Percentiles rank a stretch among this genome's conserved stretches.
phyloP scores from a whole-genome alignment of 2,329 filamentous ascomycete genomes.

The Calonectria montana region DNA sequence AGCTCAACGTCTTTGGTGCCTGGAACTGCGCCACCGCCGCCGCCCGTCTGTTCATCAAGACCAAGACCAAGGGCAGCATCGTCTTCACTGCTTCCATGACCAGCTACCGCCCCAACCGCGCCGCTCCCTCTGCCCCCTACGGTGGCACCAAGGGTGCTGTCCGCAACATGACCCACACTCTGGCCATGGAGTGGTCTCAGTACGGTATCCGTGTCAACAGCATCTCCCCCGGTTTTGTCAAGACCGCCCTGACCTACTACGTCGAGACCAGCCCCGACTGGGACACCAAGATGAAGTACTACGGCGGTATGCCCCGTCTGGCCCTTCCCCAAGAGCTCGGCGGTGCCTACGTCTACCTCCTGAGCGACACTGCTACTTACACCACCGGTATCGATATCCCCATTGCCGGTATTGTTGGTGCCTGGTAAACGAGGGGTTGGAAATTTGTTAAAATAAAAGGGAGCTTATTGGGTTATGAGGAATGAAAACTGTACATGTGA shows the following conservation, averaged over 20 bases:
- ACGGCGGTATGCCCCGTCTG: conserved; percentile 66
- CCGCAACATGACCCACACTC: conserved; percentile 52
- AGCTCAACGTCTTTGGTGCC: conserved; percentile 51
- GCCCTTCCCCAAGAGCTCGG: conserved; percentile 65
- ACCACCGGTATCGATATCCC: conserved; percentile 64
- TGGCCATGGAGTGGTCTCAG: conserved; percentile 60
- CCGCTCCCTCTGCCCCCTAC: conserved; percentile 54
- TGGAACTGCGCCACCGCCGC: conserved; percentile 59
- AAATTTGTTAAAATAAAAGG: background rate
- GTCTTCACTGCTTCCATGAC: conserved; percentile 62
- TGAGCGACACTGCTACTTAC: conserved; percentile 64
- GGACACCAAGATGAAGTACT: conserved; percentile 68
- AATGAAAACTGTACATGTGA: conserved; percentile 18
- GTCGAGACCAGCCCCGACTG: conserved; percentile 65
- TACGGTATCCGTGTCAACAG: conserved; percentile 51
- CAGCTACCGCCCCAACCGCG: conserved; percentile 60
- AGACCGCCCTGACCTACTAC: conserved; percentile 61
- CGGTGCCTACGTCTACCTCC: conserved; percentile 66
- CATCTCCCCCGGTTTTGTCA: conserved; percentile 37
- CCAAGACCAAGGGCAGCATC: conserved; percentile 49
- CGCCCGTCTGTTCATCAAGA: conserved; percentile 54
- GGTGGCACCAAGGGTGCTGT: conserved; percentile 58
- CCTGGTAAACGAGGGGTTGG: conserved; percentile 20
- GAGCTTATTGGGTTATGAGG: conserved; percentile 8
- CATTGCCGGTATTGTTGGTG: conserved; percentile 35